A percentile compares a stretch with the other conserved stretches of the same genome.
phyloP scores from a whole-genome alignment of 225 moss, liverwort and hornwort species.

The Marchantia paleacea region DNA sequence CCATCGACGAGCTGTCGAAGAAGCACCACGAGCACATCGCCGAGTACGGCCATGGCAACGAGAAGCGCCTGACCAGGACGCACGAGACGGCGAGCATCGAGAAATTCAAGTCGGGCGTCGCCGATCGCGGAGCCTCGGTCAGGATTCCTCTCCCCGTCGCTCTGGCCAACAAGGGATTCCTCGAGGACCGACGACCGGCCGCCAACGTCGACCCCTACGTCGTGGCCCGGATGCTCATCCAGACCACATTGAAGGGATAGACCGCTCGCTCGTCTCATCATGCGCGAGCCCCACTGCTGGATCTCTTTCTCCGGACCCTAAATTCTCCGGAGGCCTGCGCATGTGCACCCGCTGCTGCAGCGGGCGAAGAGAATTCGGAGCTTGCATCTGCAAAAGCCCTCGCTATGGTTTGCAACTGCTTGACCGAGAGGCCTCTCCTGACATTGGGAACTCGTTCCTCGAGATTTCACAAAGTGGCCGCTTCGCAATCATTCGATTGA shows the following conservation, averaged over 20 bases:
- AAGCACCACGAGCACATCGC: conserved; percentile 79
- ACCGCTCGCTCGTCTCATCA: too few relatives aligned
- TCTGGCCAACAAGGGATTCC: conserved; percentile 45
- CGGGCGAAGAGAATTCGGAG: too few relatives aligned
- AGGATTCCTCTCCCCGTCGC: conserved; percentile 20
- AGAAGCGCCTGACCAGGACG: conserved; percentile 62
- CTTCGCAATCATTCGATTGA: too few relatives aligned
- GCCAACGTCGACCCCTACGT: conserved; percentile 87
- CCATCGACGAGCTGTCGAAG: conserved; percentile 61
- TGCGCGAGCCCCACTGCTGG: too few relatives aligned
- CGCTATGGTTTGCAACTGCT: too few relatives aligned
- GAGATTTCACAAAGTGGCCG: too few relatives aligned
- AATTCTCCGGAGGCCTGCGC: too few relatives aligned
- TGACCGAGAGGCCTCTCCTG: too few relatives aligned
- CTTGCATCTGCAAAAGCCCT: too few relatives aligned
- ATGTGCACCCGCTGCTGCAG: too few relatives aligned
- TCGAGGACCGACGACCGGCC: conserved; percentile 70
- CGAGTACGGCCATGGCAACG: conserved; percentile 75
- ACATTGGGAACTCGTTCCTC: too few relatives aligned
- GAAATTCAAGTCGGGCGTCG: conserved; percentile 61
- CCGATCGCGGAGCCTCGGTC: conserved; percentile 67
- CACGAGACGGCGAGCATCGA: conserved; percentile 84
- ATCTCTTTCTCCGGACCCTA: too few relatives aligned
- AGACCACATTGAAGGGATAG: conserved; percentile 50
- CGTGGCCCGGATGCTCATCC: conserved; percentile 55